phyloP scores from a whole-genome alignment of 108 stramenopile genomes.

The Pseudonitzschia multiseries region DNA sequence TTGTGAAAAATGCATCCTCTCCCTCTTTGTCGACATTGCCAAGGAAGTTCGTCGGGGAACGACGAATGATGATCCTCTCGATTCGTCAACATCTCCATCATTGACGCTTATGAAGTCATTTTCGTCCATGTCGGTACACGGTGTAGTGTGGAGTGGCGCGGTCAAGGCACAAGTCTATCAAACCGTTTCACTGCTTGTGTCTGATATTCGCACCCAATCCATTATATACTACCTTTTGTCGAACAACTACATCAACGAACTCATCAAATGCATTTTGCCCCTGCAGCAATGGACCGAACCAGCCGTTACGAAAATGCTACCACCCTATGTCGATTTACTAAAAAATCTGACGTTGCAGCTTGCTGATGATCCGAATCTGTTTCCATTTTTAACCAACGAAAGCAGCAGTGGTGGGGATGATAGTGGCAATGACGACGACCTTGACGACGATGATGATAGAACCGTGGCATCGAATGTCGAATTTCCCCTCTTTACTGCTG shows the following conservation, averaged over 20 bases:
- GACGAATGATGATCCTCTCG: not conserved
- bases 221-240: slow-evolving; percentile 75
- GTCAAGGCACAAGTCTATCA: slow-evolving; percentile 79
- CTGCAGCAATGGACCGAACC: slow-evolving; percentile 71
- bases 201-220: slow-evolving; percentile 51
- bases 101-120: slow-evolving; percentile 7
- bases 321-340: slow-evolving; percentile 68
- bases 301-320: slow-evolving; percentile 74
- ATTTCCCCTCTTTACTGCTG: slow-evolving; percentile 70
- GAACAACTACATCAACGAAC: slow-evolving; percentile 80
- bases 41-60: slow-evolving; percentile 36
- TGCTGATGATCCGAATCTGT: slow-evolving; percentile 48
- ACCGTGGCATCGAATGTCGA: not conserved
- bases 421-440: not conserved
- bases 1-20: slow-evolving; percentile 80
- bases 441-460: slow-evolving; percentile 1
- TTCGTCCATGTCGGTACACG: slow-evolving; percentile 37
- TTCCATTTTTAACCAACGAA: slow-evolving; percentile 40
- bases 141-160: slow-evolving; percentile 61
- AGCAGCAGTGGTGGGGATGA: not conserved
- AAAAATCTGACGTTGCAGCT: slow-evolving; percentile 64
- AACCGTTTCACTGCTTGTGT: slow-evolving; percentile 59
- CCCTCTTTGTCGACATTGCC: slow-evolving; percentile 73
- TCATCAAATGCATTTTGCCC: slow-evolving; percentile 67
- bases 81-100: not conserved